Conservation (phyloP, 306 rosid genomes). For the Vigna reflexopilosa region DNA sequence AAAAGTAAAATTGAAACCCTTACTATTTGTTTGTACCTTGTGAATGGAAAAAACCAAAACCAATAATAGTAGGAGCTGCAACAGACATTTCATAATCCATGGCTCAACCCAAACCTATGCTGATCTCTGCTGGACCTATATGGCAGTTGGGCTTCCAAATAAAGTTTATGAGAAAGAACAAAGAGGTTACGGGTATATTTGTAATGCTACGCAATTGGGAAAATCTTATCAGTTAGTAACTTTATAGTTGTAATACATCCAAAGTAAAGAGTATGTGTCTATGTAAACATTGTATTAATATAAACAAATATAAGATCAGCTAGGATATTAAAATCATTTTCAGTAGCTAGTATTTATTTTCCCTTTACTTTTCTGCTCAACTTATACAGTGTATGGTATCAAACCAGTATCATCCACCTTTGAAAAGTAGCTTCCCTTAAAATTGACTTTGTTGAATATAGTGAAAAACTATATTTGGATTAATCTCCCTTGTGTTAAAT, state of each 20-base stretch:
- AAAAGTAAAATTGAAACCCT: too few relatives aligned
- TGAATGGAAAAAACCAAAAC: neutral
- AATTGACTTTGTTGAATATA: too few relatives aligned
- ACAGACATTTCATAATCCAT: conserved; percentile 6
- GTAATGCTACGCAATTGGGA: neutral
- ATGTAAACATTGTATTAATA: neutral
- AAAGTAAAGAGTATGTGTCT: neutral
- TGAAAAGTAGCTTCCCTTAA: neutral
- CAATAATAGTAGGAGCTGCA: conserved; percentile 13
- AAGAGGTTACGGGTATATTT: too few relatives aligned
- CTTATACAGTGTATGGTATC: neutral
- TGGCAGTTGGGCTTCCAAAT: too few relatives aligned
- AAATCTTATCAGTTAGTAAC: neutral
- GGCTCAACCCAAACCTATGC: neutral
- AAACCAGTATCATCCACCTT: neutral
- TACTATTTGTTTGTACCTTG: too few relatives aligned
- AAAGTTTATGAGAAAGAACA: too few relatives aligned
- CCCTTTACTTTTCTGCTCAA: neutral
- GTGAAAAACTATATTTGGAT: too few relatives aligned
- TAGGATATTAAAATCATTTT: neutral
- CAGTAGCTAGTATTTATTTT: neutral
- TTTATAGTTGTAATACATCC: neutral
- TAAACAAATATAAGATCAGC: neutral
- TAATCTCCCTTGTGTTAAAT: too few relatives aligned
- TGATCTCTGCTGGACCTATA: neutral